Evolutionary conservation across 2,329 filamentous ascomycete species (phyloP).

Genomic region (Monosporascus sp.): DNA sequence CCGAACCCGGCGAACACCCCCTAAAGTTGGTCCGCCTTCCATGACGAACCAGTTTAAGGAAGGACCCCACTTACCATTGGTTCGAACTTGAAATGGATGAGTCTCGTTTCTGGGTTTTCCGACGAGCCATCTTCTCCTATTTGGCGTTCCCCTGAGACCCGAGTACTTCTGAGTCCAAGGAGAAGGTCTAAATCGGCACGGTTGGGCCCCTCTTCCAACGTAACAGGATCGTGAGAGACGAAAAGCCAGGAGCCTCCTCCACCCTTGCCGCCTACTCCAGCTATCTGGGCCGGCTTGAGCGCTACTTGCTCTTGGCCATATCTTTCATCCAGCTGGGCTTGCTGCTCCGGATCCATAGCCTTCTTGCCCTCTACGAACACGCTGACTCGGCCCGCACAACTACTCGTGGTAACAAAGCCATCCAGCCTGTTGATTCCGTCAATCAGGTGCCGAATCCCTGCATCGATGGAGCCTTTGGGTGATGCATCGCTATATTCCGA

Average conservation of each 20-base stretch:
- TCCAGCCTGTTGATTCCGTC: slow-evolving; percentile 68
- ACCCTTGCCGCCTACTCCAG: slow-evolving; percentile 77
- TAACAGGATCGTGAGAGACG: slow-evolving; percentile 75
- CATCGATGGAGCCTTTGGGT: slow-evolving; percentile 84
- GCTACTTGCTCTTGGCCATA: slow-evolving; percentile 12
- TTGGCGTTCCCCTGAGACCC: slow-evolving; percentile 25
- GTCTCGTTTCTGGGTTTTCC: slow-evolving; percentile 33
- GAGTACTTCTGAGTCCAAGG: slow-evolving; percentile 31
- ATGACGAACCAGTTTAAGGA: too few species aligned
- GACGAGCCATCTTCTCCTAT: slow-evolving; percentile 10
- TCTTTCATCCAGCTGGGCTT: slow-evolving; percentile 11
- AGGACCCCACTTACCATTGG: slow-evolving; percentile 68
- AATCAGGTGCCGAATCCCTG: slow-evolving; percentile 71
- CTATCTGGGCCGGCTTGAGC: slow-evolving; percentile 32
- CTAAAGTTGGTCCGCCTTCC: too few species aligned
- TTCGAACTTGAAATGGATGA: slow-evolving; percentile 87
- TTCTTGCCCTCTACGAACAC: slow-evolving; percentile 81
- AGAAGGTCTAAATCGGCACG: slow-evolving; percentile 14
- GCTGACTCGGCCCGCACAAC: slow-evolving; percentile 81
- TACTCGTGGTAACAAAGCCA: slow-evolving; percentile 86
- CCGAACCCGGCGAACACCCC: too few species aligned
- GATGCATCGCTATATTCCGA: slow-evolving; percentile 76
- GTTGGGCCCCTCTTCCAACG: slow-evolving; percentile 17
- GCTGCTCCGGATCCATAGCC: neutral
- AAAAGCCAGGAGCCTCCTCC: slow-evolving; percentile 80